A percentile compares a stretch with the other conserved stretches of the same genome.
These are phyloP conservation scores for Coemansia sp. DNA, from an alignment of 192 early-diverging fungal genomes.

Conservation along the genomic window DNA sequence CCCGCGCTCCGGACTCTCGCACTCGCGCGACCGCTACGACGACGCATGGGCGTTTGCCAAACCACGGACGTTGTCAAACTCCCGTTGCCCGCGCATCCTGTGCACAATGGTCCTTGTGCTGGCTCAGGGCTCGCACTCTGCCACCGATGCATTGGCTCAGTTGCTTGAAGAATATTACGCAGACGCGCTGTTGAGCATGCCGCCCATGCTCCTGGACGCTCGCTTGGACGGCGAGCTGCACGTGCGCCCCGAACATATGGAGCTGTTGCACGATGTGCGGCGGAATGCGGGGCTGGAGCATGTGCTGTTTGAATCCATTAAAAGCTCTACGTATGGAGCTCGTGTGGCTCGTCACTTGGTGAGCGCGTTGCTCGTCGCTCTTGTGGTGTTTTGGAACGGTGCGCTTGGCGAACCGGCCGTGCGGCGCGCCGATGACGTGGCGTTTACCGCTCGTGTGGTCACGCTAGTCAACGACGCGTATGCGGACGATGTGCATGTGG, in stretches of 20 bases:
- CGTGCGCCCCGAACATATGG: conserved; percentile 36
- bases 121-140: conserved; percentile 5
- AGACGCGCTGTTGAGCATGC: conserved; percentile 37
- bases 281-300: conserved; percentile 28
- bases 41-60: conserved; percentile 43
- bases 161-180: conserved; percentile 42
- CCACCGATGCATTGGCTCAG: conserved; percentile 17
- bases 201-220: conserved; percentile 35
- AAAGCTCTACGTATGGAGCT: conserved; percentile 3
- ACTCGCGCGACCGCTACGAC: conserved; percentile 20
- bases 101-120: conserved; percentile 20
- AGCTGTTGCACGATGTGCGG: conserved; percentile 43
- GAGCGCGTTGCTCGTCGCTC: conserved; percentile 33
- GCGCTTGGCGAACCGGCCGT: conserved; percentile 33
- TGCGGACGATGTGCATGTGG: neutral
- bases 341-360: conserved; percentile 16
- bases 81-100: neutral
- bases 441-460: conserved; percentile 28
- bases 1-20: conserved; percentile 32
- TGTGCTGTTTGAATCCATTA: conserved; percentile 16
- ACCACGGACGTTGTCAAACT: no score
- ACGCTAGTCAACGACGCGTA: conserved; percentile 22
- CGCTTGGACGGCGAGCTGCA: conserved; percentile 22
- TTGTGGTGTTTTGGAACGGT: conserved; percentile 47
- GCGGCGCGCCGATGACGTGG: conserved; percentile 27